These are phyloP conservation scores for Pyrenopolyporus hunteri DNA, from an alignment of 495 filamentous ascomycete species.

Conservation along the genomic window DNA sequence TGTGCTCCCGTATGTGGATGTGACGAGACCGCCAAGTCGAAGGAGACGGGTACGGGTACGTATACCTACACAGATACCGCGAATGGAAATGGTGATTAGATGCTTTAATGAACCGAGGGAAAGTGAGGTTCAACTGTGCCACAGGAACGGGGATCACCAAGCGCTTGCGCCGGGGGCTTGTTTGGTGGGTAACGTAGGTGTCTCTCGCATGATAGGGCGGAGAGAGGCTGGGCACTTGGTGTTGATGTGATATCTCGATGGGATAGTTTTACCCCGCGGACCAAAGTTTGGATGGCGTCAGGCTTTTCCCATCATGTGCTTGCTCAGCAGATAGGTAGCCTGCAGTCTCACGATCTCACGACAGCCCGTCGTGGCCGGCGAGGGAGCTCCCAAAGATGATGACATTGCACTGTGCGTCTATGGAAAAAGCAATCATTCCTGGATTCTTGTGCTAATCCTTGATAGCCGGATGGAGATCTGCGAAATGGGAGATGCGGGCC, in stretches of 20 bases:
- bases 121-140: slow-evolving; percentile 4
- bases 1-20: slow-evolving; percentile 15
- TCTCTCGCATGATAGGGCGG: slow-evolving; percentile 7
- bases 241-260: slow-evolving; percentile 21
- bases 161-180: slow-evolving; percentile 17
- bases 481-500: not conserved
- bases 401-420: not conserved
- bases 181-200: slow-evolving; percentile 6
- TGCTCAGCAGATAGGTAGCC: slow-evolving; percentile 4
- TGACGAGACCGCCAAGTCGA: slow-evolving; percentile 10
- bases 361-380: not conserved
- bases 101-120: not conserved
- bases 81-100: slow-evolving; percentile 13
- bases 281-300: not conserved
- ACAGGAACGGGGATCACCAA: slow-evolving; percentile 14
- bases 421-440: not conserved
- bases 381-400: slow-evolving; percentile 2
- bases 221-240: slow-evolving; percentile 16
- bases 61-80: slow-evolving; percentile 11
- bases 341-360: slow-evolving; percentile 8
- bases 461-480: slow-evolving; percentile 19
- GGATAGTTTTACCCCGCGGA: slow-evolving; percentile 1
- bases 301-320: slow-evolving; percentile 2
- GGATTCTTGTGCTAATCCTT: slow-evolving; percentile 1
- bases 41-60: slow-evolving; percentile 1